Evolutionary conservation across 2,329 filamentous ascomycete species (phyloP).

Genomic region (Xylariaceae sp.): DNA sequence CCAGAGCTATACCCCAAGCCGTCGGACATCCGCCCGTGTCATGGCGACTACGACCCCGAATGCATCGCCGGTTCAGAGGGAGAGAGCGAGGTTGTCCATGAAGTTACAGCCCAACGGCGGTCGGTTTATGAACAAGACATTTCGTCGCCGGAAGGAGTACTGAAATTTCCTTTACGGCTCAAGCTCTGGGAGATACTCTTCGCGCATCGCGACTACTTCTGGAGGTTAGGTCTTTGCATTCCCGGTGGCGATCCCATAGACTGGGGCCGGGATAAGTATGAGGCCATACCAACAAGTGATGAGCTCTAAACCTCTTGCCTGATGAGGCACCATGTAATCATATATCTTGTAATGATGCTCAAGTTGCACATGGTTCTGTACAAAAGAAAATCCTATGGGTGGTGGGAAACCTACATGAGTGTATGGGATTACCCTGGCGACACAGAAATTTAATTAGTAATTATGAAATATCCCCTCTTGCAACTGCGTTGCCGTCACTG

Average conservation of each 20-base stretch:
- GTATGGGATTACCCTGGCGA: too few relatives aligned
- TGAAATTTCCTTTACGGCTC: conserved; percentile 54
- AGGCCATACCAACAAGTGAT: conserved; percentile 31
- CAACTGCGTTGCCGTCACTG: too few relatives aligned
- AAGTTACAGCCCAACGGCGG: conserved; percentile 20
- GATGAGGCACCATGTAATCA: conserved; percentile 5
- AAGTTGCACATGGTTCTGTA: background rate
- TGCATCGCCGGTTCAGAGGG: conserved; percentile 63
- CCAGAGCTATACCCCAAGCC: conserved; percentile 60
- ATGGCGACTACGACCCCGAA: conserved; percentile 61
- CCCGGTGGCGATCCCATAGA: conserved; percentile 69
- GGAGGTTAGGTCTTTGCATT: conserved; percentile 83
- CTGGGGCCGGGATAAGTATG: conserved; percentile 53
- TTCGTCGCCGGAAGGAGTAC: conserved; percentile 38
- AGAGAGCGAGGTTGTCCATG: conserved; percentile 14
- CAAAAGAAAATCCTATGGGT: too few relatives aligned
- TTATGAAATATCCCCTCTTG: too few relatives aligned
- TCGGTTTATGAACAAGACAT: conserved; percentile 19
- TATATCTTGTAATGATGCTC: conserved; percentile 1
- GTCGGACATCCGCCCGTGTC: conserved; percentile 65
- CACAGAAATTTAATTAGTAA: too few relatives aligned
- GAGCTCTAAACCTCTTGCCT: conserved; percentile 33
- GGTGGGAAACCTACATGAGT: too few relatives aligned
- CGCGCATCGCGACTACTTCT: conserved; percentile 94
- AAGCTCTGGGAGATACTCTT: conserved; percentile 92